These are phyloP conservation scores for Phytophthora sp. DNA, from an alignment of 352 stramenopile species.

Conservation along the genomic window DNA sequence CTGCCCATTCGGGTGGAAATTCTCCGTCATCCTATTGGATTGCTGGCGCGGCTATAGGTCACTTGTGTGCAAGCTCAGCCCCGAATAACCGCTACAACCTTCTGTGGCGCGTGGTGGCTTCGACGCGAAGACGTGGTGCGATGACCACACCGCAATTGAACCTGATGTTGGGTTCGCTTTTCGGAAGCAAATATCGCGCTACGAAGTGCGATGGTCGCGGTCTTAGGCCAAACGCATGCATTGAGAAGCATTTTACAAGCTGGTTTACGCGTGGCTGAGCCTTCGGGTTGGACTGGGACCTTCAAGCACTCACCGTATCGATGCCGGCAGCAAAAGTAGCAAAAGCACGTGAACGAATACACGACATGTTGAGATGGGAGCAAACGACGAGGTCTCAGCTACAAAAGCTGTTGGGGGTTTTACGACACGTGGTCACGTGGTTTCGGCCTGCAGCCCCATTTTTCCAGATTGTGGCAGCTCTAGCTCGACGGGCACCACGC, in stretches of 20 bases:
- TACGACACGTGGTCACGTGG: constrained; percentile 12
- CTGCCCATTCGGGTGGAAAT: constrained; percentile 19
- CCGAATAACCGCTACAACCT: neutral
- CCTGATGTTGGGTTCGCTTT: constrained; percentile 11
- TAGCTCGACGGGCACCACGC: neutral
- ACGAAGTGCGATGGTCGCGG: constrained; percentile 7
- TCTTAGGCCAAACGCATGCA: constrained; percentile 23
- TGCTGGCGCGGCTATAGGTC: neutral
- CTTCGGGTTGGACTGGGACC: constrained; percentile 11
- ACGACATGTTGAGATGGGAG: neutral
- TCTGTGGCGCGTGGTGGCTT: neutral
- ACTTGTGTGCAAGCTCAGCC: constrained; percentile 5
- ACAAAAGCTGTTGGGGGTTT: constrained; percentile 5
- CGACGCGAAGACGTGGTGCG: constrained; percentile 23
- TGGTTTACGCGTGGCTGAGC: neutral
- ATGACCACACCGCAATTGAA: constrained; percentile 29
- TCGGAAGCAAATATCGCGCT: neutral
- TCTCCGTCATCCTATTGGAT: constrained; percentile 11
- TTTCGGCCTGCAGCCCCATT: constrained; percentile 5
- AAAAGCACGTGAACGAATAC: constrained; percentile 1
- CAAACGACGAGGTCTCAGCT: neutral
- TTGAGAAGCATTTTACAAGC: constrained; percentile 5
- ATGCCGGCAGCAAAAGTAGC: neutral
- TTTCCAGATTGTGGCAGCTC: neutral
- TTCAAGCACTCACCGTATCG: neutral